phyloP scores from a whole-genome alignment of 2,329 filamentous ascomycete species.

The Fusarium floridanum region DNA sequence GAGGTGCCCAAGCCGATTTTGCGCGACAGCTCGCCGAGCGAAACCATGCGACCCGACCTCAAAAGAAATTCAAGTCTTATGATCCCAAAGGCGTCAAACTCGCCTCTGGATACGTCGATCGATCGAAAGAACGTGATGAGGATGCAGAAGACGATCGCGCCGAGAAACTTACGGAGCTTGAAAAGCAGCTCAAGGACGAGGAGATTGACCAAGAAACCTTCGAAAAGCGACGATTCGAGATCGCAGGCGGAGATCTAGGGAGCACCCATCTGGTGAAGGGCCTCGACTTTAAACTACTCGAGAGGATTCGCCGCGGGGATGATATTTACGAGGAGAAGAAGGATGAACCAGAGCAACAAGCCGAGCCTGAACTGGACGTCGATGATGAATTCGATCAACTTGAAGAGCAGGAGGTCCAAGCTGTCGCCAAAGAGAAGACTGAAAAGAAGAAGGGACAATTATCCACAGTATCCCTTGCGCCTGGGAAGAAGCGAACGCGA shows the following conservation, averaged over 20 bases:
- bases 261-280: slow-evolving; percentile 94
- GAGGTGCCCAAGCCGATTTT: slow-evolving; percentile 73
- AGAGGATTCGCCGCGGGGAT: slow-evolving; percentile 77
- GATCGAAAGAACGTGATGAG: slow-evolving; percentile 74
- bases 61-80: slow-evolving; percentile 82
- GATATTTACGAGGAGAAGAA: slow-evolving; percentile 66
- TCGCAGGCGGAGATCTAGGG: slow-evolving; percentile 83
- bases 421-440: slow-evolving; percentile 63
- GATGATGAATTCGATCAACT: slow-evolving; percentile 76
- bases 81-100: slow-evolving; percentile 87
- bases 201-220: slow-evolving; percentile 87
- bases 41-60: slow-evolving; percentile 65
- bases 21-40: slow-evolving; percentile 86
- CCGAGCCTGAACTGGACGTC: slow-evolving; percentile 56
- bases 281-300: slow-evolving; percentile 84
- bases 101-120: slow-evolving; percentile 85
- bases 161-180: slow-evolving; percentile 79
- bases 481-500: slow-evolving; percentile 72
- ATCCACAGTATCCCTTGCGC: slow-evolving; percentile 63
- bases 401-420: slow-evolving; percentile 66
- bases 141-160: slow-evolving; percentile 68
- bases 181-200: slow-evolving; percentile 84
- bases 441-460: slow-evolving; percentile 73
- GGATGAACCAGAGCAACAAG: slow-evolving; percentile 46
- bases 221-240: slow-evolving; percentile 78